Evolutionary conservation across 768 basidiomycete species (phyloP).

Genomic region (Vararia minispora): DNA sequence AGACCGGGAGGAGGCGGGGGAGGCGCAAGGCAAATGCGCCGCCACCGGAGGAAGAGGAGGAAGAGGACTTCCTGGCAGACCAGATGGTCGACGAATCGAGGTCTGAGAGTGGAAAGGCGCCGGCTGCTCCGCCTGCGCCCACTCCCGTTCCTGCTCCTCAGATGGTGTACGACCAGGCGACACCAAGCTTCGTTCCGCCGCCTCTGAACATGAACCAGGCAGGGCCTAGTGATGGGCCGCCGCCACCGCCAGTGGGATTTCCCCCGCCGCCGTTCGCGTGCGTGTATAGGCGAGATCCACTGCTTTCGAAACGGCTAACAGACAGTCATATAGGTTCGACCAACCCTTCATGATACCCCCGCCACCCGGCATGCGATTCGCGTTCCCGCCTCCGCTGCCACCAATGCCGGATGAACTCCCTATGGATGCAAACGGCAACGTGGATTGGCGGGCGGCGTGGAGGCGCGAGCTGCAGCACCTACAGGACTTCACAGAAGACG

Average conservation of each 20-base stretch:
- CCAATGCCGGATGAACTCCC: constrained; percentile 56
- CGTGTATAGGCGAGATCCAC: neutral
- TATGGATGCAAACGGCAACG: constrained; percentile 66
- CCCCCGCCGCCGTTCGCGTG: constrained; percentile 3
- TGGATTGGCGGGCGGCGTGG: constrained; percentile 74
- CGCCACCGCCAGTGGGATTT: neutral
- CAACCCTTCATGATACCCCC: constrained; percentile 48
- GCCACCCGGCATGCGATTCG: constrained; percentile 49
- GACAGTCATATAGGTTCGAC: constrained; percentile 43
- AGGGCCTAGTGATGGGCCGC: too few relatives aligned
- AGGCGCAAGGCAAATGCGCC: too few relatives aligned
- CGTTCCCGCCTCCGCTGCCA: constrained; percentile 49
- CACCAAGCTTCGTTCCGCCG: too few relatives aligned
- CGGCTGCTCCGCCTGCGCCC: too few relatives aligned
- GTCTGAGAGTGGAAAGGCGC: too few relatives aligned
- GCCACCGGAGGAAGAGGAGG: too few relatives aligned
- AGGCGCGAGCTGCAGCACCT: constrained; percentile 69
- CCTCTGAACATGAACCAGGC: too few relatives aligned
- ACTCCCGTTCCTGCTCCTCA: too few relatives aligned
- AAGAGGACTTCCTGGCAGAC: too few relatives aligned
- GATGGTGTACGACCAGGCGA: too few relatives aligned
- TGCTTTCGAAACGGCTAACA: constrained; percentile 3
- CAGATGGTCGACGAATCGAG: too few relatives aligned
- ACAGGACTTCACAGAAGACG: constrained; percentile 66
- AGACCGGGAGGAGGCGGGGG: too few relatives aligned